Base-by-base conservation (phyloP, 1,284 basidiomycete species). In the Gymnopus androsaceus region DNA sequence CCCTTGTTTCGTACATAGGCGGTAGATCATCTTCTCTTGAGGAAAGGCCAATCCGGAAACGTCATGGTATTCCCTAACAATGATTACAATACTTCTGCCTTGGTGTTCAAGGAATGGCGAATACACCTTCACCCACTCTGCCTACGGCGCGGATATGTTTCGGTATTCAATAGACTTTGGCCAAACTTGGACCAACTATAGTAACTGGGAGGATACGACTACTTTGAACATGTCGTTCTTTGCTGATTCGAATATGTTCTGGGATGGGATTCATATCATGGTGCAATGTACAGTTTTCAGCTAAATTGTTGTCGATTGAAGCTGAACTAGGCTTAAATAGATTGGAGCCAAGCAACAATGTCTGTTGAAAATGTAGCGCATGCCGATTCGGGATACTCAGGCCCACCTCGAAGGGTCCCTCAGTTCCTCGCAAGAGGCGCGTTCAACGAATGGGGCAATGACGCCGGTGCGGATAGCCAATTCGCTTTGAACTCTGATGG, bases 401-500 rank as follows among this genome's bases (percentile, higher is more conserved):
- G 75, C 12, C 68, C 68, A 11, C 75, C 81, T 52, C 87, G 94
- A 61, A 89, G 91, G 41, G 87, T 90, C 44, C 94, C 94, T 27
- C 92, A 94, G 67, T 79, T 94, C 64, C 75, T 96, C 48, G 89
- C 85, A 42, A 87, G 94, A 64, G 94, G 94, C 50, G 82, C 85
- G 0, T 96, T 92, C 80, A 96, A 96, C 67, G 74, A 82, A 41
- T 96, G 92, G 92, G 94, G 94, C 58, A 94, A 84, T 66, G 94
- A 95, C 74, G 77, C 84, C 59, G 94, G 94, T 66, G 80, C 93
- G 42, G 63, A 81, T 0, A 79, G 88, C 36, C 65, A 80, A 61
- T 89, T 94, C 84, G 72, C 72, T 38, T 81, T 87, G 54, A 79
- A 80, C 41, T 70, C 72, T 2, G 77, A 90, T 38, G 82, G 84